phyloP scores from a whole-genome alignment of 331 rosid species.

The Phaseolus coccineus region DNA sequence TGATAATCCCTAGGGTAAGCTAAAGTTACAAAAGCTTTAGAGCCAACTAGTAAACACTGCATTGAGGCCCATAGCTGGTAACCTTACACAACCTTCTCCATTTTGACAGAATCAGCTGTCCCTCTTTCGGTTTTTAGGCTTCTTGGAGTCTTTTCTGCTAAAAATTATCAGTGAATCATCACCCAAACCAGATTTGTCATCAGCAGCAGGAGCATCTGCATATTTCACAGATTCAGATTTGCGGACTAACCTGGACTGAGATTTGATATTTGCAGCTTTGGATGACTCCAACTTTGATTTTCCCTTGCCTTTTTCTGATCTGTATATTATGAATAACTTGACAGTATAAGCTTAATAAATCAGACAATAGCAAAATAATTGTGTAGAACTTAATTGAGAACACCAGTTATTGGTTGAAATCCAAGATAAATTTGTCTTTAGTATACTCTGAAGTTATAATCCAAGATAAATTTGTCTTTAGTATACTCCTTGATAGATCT shows the following conservation, averaged over 20 bases:
- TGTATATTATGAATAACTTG: conserved; percentile 48
- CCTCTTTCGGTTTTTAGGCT: conserved; percentile 35
- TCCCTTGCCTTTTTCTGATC: conserved; percentile 49
- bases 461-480: too few relatives aligned
- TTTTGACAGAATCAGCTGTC: conserved; percentile 40
- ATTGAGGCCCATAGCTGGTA: conserved; percentile 30
- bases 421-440: neutral
- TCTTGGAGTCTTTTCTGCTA: conserved; percentile 27
- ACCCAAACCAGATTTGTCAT: conserved; percentile 32
- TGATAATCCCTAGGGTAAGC: conserved; percentile 32
- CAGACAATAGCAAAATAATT: neutral
- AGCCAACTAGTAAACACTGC: conserved; percentile 37
- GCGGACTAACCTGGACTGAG: conserved; percentile 55
- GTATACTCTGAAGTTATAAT: neutral
- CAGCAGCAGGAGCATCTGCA: conserved; percentile 33
- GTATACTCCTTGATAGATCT: neutral
- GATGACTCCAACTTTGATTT: conserved; percentile 41
- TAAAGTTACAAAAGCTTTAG: conserved; percentile 36
- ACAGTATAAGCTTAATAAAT: neutral
- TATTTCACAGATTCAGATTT: conserved; percentile 38
- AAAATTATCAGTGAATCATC: conserved; percentile 40
- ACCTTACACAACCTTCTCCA: conserved; percentile 28
- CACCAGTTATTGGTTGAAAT: conserved; percentile 23
- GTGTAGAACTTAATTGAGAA: conserved; percentile 19
- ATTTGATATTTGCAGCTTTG: conserved; percentile 34